Conservation (phyloP, 805 yeast species). For the Lachancea kluyveri region DNA sequence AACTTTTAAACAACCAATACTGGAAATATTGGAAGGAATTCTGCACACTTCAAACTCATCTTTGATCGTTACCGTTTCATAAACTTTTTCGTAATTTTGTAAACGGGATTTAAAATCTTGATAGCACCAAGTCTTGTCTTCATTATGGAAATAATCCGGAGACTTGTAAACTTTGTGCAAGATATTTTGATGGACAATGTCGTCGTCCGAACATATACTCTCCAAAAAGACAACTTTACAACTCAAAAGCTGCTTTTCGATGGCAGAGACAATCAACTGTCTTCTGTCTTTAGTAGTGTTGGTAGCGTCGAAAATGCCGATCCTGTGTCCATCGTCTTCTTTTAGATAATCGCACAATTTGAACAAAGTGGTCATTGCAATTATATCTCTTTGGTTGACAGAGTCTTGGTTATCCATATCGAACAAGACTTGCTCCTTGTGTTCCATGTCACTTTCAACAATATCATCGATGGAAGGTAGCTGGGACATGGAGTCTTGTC, state of each 20-base stretch:
- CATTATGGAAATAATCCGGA: constrained; percentile 24
- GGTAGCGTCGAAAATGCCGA: constrained; percentile 49
- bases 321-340: constrained; percentile 32
- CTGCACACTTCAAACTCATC: too few species aligned
- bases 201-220: constrained; percentile 27
- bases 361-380: constrained; percentile 42
- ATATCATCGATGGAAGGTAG: too few species aligned
- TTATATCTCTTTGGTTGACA: constrained; percentile 36
- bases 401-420: constrained; percentile 33
- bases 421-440: constrained; percentile 30
- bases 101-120: constrained; percentile 39
- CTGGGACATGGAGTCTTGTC: too few species aligned
- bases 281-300: constrained; percentile 42
- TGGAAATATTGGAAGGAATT: too few species aligned
- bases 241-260: constrained; percentile 25
- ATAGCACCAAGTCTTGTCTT: constrained; percentile 20
- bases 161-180: constrained; percentile 27
- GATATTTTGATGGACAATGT: constrained; percentile 28
- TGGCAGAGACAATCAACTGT: constrained; percentile 34
- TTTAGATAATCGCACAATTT: constrained; percentile 31
- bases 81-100: constrained; percentile 46
- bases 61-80: too few species aligned
- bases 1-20: too few species aligned
- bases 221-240: constrained; percentile 38
- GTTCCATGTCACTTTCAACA: too few species aligned